phyloP scores from a whole-genome alignment of 257 asterid species.

The Petunia axillaris region DNA sequence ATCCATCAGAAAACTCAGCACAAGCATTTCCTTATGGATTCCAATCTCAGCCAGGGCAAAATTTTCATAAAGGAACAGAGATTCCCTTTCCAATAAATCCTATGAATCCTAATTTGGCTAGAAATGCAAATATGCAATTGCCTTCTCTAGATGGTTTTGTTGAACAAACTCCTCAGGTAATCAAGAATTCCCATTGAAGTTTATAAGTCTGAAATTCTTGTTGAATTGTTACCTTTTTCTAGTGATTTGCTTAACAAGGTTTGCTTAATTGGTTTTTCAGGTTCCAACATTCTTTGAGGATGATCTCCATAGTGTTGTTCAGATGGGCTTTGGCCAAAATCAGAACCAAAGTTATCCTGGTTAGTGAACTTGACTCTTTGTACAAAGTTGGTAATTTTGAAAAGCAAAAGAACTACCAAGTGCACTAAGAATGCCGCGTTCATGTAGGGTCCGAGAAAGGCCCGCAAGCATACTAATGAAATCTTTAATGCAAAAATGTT shows the following conservation, averaged over 20 bases:
- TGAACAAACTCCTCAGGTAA: slow-evolving; percentile 68
- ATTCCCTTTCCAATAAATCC: slow-evolving; percentile 44
- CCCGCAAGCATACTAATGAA: not conserved
- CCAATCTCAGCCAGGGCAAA: slow-evolving; percentile 47
- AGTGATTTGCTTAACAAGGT: not conserved
- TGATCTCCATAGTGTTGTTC: slow-evolving; percentile 82
- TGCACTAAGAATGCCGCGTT: too few species aligned
- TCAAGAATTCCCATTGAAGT: not conserved
- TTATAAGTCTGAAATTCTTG: not conserved
- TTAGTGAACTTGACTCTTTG: slow-evolving; percentile 30
- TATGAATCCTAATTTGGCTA: slow-evolving; percentile 37
- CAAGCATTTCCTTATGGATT: slow-evolving; percentile 45
- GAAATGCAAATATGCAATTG: slow-evolving; percentile 48
- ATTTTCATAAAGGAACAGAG: slow-evolving; percentile 41
- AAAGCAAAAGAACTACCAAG: too few species aligned
- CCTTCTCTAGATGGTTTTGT: slow-evolving; percentile 51
- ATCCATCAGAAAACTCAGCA: slow-evolving; percentile 42
- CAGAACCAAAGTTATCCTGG: slow-evolving; percentile 63
- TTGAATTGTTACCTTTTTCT: not conserved
- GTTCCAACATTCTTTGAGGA: slow-evolving; percentile 74
- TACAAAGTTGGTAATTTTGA: not conserved
- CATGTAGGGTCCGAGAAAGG: too few species aligned
- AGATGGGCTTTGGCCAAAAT: slow-evolving; percentile 79
- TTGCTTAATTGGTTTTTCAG: slow-evolving; percentile 40
- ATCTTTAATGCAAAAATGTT: not conserved